These are phyloP conservation scores for Termitomyces sp. DNA, from an alignment of 768 basidiomycete species.

Conservation along the genomic window DNA sequence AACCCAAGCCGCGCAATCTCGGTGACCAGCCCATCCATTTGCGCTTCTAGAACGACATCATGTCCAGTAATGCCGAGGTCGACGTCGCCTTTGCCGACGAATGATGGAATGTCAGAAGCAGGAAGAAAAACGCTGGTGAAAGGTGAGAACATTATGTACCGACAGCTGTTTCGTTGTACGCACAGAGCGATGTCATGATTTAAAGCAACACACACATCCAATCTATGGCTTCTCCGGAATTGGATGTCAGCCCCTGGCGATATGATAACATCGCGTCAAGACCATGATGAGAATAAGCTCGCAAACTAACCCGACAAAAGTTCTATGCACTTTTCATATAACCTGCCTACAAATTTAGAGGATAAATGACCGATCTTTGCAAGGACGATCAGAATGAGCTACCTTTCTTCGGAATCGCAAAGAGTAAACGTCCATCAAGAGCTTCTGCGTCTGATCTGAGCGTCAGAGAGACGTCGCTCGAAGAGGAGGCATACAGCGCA, in stretches of 20 bases:
- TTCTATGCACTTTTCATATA: conserved; percentile 88
- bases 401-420: conserved; percentile 99
- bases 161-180: conserved; percentile 22
- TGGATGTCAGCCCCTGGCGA: conserved; percentile 88
- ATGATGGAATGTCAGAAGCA: conserved; percentile 95
- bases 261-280: conserved; percentile 5
- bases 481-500: background rate
- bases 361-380: background rate
- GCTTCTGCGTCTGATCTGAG: conserved; percentile 59
- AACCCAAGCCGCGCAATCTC: conserved; percentile 85
- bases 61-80: conserved; percentile 98
- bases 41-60: conserved; percentile 91
- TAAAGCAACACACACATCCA: conserved; percentile 91
- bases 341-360: conserved; percentile 30
- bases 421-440: conserved; percentile 81
- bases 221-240: conserved; percentile 80
- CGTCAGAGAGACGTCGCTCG: background rate
- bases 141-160: background rate
- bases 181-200: conserved; percentile 95
- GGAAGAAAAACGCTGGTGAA: conserved; percentile 85
- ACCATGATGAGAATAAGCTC: background rate
- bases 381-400: background rate
- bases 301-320: conserved; percentile 68
- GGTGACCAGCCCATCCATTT: conserved; percentile 74
- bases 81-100: conserved; percentile 96